Conservation (phyloP, 2,329 filamentous ascomycete species). For the Neofusicoccum sp. region DNA sequence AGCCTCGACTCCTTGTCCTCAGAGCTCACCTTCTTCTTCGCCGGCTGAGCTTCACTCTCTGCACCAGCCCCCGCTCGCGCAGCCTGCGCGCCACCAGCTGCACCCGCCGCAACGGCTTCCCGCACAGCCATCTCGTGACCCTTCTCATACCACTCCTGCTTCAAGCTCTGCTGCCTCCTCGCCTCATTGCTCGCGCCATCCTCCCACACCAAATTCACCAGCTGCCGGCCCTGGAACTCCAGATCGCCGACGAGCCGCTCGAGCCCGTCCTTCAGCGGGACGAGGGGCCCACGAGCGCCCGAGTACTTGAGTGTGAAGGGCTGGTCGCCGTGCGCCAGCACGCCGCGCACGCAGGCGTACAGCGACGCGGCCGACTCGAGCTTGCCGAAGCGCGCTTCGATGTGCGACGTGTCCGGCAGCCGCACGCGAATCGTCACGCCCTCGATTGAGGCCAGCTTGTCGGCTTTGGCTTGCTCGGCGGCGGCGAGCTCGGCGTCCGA, state of each 20-base stretch:
- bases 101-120: conserved; percentile 42
- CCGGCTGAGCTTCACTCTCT: conserved; percentile 20
- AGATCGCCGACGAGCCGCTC: conserved; percentile 71
- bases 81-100: conserved; percentile 25
- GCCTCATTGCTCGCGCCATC: conserved; percentile 60
- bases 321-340: conserved; percentile 67
- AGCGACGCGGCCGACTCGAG: conserved; percentile 70
- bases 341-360: conserved; percentile 71
- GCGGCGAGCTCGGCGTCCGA: conserved; percentile 82
- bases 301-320: conserved; percentile 73
- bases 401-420: conserved; percentile 82
- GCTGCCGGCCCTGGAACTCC: conserved; percentile 68
- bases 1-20: conserved; percentile 45
- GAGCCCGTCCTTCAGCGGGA: conserved; percentile 47
- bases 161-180: conserved; percentile 62
- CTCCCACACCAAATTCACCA: conserved; percentile 78
- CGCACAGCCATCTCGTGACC: conserved; percentile 70
- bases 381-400: conserved; percentile 71
- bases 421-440: conserved; percentile 77
- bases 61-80: conserved; percentile 4
- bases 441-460: conserved; percentile 64
- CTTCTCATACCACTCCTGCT: conserved; percentile 56
- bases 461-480: conserved; percentile 66
- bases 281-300: conserved; percentile 49
- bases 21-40: conserved; percentile 31